Evolutionary conservation across 768 basidiomycete genomes (phyloP).

Genomic region (Suillus cothurnatus): DNA sequence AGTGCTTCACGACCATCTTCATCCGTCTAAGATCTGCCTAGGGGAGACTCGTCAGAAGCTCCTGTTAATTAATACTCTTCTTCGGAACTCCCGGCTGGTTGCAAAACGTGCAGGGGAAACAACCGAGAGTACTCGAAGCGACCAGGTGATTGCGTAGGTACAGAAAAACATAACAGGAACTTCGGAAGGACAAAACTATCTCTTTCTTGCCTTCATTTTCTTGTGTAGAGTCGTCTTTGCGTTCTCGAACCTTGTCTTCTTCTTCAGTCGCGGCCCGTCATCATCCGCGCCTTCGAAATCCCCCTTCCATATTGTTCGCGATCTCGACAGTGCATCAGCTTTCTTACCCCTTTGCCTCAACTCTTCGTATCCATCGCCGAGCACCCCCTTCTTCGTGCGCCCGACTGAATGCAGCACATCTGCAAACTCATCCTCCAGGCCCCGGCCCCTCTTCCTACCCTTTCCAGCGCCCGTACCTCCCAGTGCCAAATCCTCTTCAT

Average conservation of each 20-base stretch:
- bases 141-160: not conserved
- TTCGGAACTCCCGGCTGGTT: no score
- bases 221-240: slow-evolving; percentile 41
- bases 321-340: slow-evolving; percentile 58
- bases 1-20: not conserved
- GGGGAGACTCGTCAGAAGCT: not conserved
- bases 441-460: slow-evolving; percentile 62
- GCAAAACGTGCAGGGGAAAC: not conserved
- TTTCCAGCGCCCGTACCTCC: slow-evolving; percentile 67
- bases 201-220: slow-evolving; percentile 22
- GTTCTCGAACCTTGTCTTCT: slow-evolving; percentile 47
- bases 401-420: slow-evolving; percentile 72
- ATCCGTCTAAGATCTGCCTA: not conserved
- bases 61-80: not conserved
- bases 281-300: slow-evolving; percentile 30
- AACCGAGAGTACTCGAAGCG: not conserved
- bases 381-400: slow-evolving; percentile 40
- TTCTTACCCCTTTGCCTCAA: slow-evolving; percentile 71
- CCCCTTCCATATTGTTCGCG: slow-evolving; percentile 42
- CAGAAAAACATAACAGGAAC: not conserved
- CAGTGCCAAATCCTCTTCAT: slow-evolving; percentile 87
- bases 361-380: slow-evolving; percentile 81
- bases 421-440: slow-evolving; percentile 82
- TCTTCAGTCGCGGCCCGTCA: slow-evolving; percentile 35
- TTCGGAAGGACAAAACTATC: slow-evolving; percentile 12